Conservation (phyloP, 2,329 filamentous ascomycete species). For the Fusarium longipes region DNA sequence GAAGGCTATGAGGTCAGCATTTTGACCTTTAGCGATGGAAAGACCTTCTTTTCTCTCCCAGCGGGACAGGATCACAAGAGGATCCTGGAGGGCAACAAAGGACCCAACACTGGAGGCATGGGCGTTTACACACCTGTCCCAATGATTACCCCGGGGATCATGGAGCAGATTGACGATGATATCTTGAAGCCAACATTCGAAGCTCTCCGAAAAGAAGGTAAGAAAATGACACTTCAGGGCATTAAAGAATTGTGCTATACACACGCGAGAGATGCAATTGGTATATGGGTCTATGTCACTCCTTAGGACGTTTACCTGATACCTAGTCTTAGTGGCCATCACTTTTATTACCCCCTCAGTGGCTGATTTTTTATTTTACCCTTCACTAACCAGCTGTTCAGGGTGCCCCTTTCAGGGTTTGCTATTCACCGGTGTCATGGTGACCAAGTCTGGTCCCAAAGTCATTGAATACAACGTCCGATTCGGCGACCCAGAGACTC, state of each 20-base stretch:
- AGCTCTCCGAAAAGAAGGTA: slow-evolving; percentile 68
- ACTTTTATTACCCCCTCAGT: not conserved
- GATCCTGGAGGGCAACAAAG: slow-evolving; percentile 74
- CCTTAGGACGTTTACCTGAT: not conserved
- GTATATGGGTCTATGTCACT: not conserved
- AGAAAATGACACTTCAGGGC: not conserved
- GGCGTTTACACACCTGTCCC: slow-evolving; percentile 76
- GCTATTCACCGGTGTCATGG: slow-evolving; percentile 86
- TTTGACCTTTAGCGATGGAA: slow-evolving; percentile 75
- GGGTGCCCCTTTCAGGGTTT: slow-evolving; percentile 69
- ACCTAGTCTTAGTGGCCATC: not conserved
- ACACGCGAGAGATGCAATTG: not conserved
- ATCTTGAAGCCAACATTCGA: slow-evolving; percentile 73
- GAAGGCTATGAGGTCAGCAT: slow-evolving; percentile 77
- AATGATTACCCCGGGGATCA: slow-evolving; percentile 62
- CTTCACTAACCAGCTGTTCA: not conserved
- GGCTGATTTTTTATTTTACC: not conserved
- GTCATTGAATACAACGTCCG: slow-evolving; percentile 90
- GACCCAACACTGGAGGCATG: slow-evolving; percentile 81
- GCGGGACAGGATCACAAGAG: slow-evolving; percentile 80
- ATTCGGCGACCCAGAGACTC: slow-evolving; percentile 89
- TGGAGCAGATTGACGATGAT: slow-evolving; percentile 67
- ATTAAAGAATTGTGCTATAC: not conserved
- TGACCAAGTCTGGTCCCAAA: slow-evolving; percentile 79
- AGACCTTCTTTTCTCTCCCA: slow-evolving; percentile 71